Evolutionary conservation across 2,329 filamentous ascomycete genomes (phyloP), one percentile per base, ranked within the genome.

Genomic region (Sporothrix sp.): DNA sequence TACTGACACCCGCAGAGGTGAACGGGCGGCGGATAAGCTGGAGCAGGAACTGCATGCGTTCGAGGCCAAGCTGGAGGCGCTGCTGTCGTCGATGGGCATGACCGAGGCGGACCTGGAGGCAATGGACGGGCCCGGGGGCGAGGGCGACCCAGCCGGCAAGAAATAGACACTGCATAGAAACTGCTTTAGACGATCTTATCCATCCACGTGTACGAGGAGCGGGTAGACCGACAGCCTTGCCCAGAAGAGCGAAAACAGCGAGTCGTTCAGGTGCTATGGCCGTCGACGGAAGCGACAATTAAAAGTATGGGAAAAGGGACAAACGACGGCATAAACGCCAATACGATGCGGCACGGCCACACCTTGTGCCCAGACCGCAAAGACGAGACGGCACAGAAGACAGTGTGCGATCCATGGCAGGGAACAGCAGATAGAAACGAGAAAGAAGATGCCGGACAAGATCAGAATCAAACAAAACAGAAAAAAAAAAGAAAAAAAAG

Each of bases 21-120:
- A 81, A 54, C 71, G 76, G 57, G 66, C 76, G 4, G 76, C 76
- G 37, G 60, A 70, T 10, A 68, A 68, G 27, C 69, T 81, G 16
- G 77, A 81, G 59, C 65, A 70, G 2, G 74, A 73, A 56, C 67
- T 81, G 45, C 66, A 68, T 8, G 71, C 59, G 30, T 67, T 81
- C 18, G 76, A 80, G 62, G 67, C 65, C 58, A 77, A 72, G 60
- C 68, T 81, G n/a, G 75, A 79, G 54, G 69, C 68, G 53, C 65
- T 81, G 20, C 66, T 81, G 20, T 72, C 71, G 14, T 69, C 70
- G 21, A 64, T 78, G 44, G 75, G 74, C 51, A 43, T 54, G 37
- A 8, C 42, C 3, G 51, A 25, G 9, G 46, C 20, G 7, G 53
- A 56, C n/a, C 18, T 55, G 9, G 50, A 39, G 5, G 50, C 30